phyloP scores from a whole-genome alignment of 1,284 basidiomycete genomes.

The Athelia sp. region DNA sequence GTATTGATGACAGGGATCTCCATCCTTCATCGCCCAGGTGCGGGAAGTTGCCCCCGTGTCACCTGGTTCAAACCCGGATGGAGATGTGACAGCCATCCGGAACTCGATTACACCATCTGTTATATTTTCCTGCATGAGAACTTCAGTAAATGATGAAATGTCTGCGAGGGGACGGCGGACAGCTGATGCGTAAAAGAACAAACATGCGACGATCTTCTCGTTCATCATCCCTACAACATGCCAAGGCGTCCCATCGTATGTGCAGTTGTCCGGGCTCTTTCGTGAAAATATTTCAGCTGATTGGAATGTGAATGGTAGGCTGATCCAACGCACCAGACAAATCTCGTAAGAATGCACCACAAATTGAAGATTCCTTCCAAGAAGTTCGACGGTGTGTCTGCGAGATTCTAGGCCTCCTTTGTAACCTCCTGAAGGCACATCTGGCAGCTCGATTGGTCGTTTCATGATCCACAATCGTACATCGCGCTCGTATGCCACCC shows the following conservation, averaged over 20 bases:
- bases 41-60: conserved; percentile 39
- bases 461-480: conserved; percentile 37
- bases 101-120: conserved; percentile 31
- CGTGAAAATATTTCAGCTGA: conserved; percentile 3
- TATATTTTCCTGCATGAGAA: conserved; percentile 33
- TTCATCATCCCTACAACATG: conserved; percentile 54
- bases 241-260: conserved; percentile 39
- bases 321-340: conserved; percentile 28
- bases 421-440: conserved; percentile 38
- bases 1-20: conserved; percentile 41
- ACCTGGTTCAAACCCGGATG: conserved; percentile 33
- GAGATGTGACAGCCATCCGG: conserved; percentile 44
- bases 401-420: conserved; percentile 33
- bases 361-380: conserved; percentile 37
- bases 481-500: conserved; percentile 35
- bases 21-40: conserved; percentile 43
- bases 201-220: conserved; percentile 46
- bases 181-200: conserved; percentile 35
- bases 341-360: conserved; percentile 41
- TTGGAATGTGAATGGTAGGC: conserved; percentile 2
- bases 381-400: conserved; percentile 29
- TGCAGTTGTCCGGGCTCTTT: conserved; percentile 34
- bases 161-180: conserved; percentile 20
- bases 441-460: conserved; percentile 39
- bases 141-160: background rate